phyloP scores from a whole-genome alignment of 148 eudicot species.

The Heliamphora exappendiculata region DNA sequence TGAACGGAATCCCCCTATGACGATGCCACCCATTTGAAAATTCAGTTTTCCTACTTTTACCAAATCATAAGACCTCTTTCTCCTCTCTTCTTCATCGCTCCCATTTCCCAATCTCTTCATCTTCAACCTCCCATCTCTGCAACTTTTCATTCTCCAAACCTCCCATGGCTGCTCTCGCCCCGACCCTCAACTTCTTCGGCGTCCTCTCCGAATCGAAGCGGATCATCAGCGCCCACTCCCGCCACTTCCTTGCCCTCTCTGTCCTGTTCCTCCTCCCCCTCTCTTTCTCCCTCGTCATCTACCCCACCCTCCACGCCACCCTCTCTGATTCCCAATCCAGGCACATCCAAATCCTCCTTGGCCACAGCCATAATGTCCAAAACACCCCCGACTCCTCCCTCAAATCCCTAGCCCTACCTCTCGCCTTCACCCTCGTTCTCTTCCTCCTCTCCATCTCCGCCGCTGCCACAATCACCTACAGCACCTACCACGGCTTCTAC shows the following conservation, averaged over 20 bases:
- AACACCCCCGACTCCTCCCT: background rate
- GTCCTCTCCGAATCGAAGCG: conserved; percentile 42
- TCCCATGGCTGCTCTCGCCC: conserved; percentile 20
- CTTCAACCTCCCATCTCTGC: too few species aligned
- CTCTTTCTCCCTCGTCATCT: conserved; percentile 34
- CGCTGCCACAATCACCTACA: conserved; percentile 17
- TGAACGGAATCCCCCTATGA: too few species aligned
- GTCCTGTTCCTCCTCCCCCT: conserved; percentile 49
- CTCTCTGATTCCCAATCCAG: conserved; percentile 11
- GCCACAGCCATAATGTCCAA: background rate
- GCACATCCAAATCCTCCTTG: conserved; percentile 14
- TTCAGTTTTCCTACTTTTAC: too few species aligned
- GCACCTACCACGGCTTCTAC: conserved; percentile 9
- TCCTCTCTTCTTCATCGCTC: too few species aligned
- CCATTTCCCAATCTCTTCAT: too few species aligned
- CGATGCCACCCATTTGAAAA: too few species aligned
- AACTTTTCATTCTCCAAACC: too few species aligned
- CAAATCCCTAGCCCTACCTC: conserved; percentile 6
- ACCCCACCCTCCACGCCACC: conserved; percentile 31
- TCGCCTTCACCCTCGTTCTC: conserved; percentile 22
- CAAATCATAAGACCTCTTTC: too few species aligned
- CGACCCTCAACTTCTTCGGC: conserved; percentile 27
- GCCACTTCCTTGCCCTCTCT: conserved; percentile 52
- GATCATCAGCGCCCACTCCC: conserved; percentile 37
- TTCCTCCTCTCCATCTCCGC: conserved; percentile 30